Conservation (phyloP, 495 filamentous ascomycete species). For the Talaromyces borbonicus region DNA sequence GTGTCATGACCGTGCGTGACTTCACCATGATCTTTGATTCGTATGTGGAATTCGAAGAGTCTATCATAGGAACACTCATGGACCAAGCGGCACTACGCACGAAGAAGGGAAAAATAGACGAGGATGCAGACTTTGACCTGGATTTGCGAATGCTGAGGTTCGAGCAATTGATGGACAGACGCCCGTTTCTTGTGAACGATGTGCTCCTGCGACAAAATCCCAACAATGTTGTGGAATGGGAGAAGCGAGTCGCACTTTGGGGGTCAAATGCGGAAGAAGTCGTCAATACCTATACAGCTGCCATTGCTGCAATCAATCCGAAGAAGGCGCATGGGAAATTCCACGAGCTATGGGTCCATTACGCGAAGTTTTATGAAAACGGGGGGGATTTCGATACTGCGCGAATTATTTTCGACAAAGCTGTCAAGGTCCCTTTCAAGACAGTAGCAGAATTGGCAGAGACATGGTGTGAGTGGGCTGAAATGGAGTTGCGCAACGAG, state of each 20-base stretch:
- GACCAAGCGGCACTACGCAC: conserved; percentile 74
- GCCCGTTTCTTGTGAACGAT: conserved; percentile 95
- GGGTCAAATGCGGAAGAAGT: conserved; percentile 85
- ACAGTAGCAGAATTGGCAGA: conserved; percentile 91
- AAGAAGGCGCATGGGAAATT: conserved; percentile 93
- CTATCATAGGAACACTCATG: conserved; percentile 84
- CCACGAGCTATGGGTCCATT: conserved; percentile 93
- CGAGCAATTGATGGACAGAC: conserved; percentile 94
- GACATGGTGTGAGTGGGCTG: conserved; percentile 98
- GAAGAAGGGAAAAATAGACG: conserved; percentile 69
- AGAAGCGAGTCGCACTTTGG: conserved; percentile 91
- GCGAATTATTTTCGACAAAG: conserved; percentile 91
- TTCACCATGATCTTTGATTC: conserved; percentile 96
- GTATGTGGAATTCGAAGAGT: conserved; percentile 95
- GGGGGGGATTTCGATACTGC: conserved; percentile 80
- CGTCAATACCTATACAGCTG: conserved; percentile 90
- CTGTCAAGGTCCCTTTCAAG: conserved; percentile 94
- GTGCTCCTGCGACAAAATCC: conserved; percentile 92
- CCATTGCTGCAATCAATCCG: conserved; percentile 83
- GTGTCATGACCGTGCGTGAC: conserved; percentile 98
- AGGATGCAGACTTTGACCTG: conserved; percentile 87
- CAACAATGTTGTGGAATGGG: conserved; percentile 95
- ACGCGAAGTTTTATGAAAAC: conserved; percentile 93
- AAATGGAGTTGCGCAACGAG: conserved; percentile 91
- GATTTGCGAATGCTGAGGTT: conserved; percentile 98